Percentiles rank a stretch among this genome's conserved stretches.
These are phyloP conservation scores for Alisma plantagoaquatica DNA, from an alignment of 106 monocot genomes.

Conservation along the genomic window DNA sequence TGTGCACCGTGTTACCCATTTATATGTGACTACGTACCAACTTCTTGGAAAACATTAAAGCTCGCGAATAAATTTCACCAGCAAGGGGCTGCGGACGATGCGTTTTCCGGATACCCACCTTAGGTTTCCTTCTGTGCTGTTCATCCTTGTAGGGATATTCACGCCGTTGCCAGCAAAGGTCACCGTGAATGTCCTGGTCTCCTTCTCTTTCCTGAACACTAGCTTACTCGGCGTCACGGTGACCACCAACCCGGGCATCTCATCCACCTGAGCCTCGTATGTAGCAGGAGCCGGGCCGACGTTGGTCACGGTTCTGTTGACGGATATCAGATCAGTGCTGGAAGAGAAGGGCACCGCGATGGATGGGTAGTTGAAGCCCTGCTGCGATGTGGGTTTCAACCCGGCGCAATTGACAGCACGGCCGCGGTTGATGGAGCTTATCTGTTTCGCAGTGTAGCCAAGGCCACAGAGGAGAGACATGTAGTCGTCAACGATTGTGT, in stretches of 20 bases:
- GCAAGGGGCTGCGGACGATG: neutral
- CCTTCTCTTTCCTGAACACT: conserved; percentile 27
- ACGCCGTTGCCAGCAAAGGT: neutral
- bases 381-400: conserved; percentile 10
- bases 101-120: neutral
- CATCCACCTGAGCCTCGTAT: conserved; percentile 40
- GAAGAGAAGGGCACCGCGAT: conserved; percentile 27
- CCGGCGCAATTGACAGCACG: neutral
- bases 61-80: too few species aligned
- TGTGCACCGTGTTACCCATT: too few species aligned
- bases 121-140: neutral
- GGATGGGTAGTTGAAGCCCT: conserved; percentile 93
- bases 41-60: too few species aligned
- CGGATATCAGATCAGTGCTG: neutral
- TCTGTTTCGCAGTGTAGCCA: conserved; percentile 50
- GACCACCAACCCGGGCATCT: conserved; percentile 31
- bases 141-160: neutral
- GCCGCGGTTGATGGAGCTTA: conserved; percentile 32
- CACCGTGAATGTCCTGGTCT: conserved; percentile 3
- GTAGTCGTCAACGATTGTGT: conserved; percentile 53
- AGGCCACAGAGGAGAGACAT: conserved; percentile 64
- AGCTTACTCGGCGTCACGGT: conserved; percentile 46
- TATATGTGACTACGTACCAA: too few species aligned
- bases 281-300: conserved; percentile 47
- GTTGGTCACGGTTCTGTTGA: conserved; percentile 53